These are phyloP conservation scores for Aureobasidium mangrovei DNA, from an alignment of 2,329 filamentous ascomycete genomes.

Conservation along the genomic window DNA sequence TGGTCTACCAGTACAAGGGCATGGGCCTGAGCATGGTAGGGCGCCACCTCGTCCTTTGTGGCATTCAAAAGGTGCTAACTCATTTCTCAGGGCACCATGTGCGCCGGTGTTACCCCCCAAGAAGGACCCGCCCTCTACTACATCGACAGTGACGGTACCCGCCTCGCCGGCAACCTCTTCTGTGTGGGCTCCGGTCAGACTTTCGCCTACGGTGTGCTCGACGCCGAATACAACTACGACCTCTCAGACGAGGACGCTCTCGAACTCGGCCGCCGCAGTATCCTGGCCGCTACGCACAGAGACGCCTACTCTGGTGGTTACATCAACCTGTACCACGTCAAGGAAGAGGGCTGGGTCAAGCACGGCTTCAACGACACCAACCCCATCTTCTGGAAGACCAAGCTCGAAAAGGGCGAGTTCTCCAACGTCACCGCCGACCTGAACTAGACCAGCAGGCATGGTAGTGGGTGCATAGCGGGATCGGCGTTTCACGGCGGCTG, in stretches of 20 bases:
- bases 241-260: slow-evolving; percentile 79
- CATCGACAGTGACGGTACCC: slow-evolving; percentile 93
- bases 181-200: slow-evolving; percentile 98
- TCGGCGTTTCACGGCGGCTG: slow-evolving; percentile 10
- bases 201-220: slow-evolving; percentile 95
- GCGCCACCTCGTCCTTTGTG: not conserved
- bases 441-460: slow-evolving; percentile 34
- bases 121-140: slow-evolving; percentile 98
- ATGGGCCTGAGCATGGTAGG: slow-evolving; percentile 86
- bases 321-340: slow-evolving; percentile 98
- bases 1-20: slow-evolving; percentile 97
- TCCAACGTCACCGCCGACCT: slow-evolving; percentile 81
- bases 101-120: slow-evolving; percentile 87
- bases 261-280: slow-evolving; percentile 82
- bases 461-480: slow-evolving; percentile 11
- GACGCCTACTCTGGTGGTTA: slow-evolving; percentile 98
- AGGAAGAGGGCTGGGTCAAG: slow-evolving; percentile 98
- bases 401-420: slow-evolving; percentile 97
- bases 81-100: slow-evolving; percentile 70
- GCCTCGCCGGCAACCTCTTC: slow-evolving; percentile 89
- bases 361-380: slow-evolving; percentile 98
- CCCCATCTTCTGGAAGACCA: slow-evolving; percentile 99
- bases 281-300: slow-evolving; percentile 89
- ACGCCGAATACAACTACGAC: slow-evolving; percentile 90
- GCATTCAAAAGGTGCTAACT: slow-evolving; percentile 2